Base-by-base conservation (phyloP, 1,284 basidiomycete genomes). In the Marasmius fiardii region DNA sequence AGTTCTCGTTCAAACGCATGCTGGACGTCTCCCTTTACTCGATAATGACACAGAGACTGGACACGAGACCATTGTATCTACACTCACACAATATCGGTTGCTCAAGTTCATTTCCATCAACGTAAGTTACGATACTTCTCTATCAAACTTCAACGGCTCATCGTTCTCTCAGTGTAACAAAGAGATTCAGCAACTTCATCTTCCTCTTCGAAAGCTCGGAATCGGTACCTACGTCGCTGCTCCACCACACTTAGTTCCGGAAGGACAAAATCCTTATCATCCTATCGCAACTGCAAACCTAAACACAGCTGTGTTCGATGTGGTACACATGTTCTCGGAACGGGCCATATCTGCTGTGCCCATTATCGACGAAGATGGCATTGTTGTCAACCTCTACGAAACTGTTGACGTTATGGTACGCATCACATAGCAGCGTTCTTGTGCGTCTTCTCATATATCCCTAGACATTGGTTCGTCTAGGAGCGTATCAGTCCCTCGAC, bases 91-190 rank as follows among this genome's bases (percentile, higher is more conserved):
- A 72, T 99, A 99, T 67, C 86, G 97, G 28, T 88, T 99, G 21
- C 86, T 99, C 70, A 99, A 99, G 71, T 99, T 98, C 68, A 97
- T 99, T 60, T 89, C 97, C 37, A 96, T 97, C 71, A 99, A 99
- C 71, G 95, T 96, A 66, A 61, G 84, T 76, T n/a, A 54, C 33
- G 33, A 37, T 39, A 54, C 56, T 45, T 58, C n/a, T 28, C n/a
- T 54, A 33, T 52, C 43, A 35, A n/a, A 21, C 52, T 24, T 48
- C 18, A 26, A 55, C 54, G 56, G 35, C 45, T 43, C 47, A 55
- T 5, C 14, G 24, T 16, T 58, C 58, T 55, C 56, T 51, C 60
- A 88, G 85, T 87, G 86, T 67, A 83, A 80, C 55, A 85, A 84
- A 67, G 90, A 93, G 66, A 88, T 88, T 57, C 82, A 85, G 41